Evolutionary conservation across 2,329 filamentous ascomycete genomes (phyloP).

Genomic region (Pseudogymnoascus sp.): DNA sequence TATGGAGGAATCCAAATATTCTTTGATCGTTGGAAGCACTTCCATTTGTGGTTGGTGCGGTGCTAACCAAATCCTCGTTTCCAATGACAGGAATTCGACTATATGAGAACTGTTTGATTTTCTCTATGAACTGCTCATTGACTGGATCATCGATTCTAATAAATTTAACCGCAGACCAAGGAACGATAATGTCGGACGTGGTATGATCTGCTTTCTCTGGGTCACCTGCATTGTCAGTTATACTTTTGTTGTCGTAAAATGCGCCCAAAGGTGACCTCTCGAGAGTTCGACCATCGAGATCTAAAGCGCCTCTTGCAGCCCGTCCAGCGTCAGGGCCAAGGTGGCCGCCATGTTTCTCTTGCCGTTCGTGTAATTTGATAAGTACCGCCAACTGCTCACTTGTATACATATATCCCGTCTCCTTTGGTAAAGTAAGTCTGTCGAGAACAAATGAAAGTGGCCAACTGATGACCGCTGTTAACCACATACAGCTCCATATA

Average conservation of each 20-base stretch:
- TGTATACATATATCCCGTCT: constrained; percentile 17
- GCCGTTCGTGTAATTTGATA: constrained; percentile 22
- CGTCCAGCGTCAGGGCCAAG: constrained; percentile 20
- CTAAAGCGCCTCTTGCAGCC: constrained; percentile 23
- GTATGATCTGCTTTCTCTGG: constrained; percentile 9
- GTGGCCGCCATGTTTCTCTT: constrained; percentile 20
- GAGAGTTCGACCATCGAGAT: constrained; percentile 20
- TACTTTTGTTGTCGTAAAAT: not conserved
- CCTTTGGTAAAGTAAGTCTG: constrained; percentile 8
- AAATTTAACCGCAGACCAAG: constrained; percentile 22
- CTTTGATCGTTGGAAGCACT: constrained; percentile 14
- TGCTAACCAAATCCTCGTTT: not conserved
- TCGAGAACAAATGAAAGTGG: constrained; percentile 23
- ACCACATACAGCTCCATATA: constrained; percentile 24
- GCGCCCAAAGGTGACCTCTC: not conserved
- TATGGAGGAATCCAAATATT: constrained; percentile 24
- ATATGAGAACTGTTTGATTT: constrained; percentile 23
- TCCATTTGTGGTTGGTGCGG: not conserved
- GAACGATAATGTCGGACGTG: constrained; percentile 18
- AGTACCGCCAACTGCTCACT: constrained; percentile 20
- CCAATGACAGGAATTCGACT: constrained; percentile 26
- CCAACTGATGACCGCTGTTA: constrained; percentile 21
- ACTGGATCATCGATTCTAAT: constrained; percentile 22
- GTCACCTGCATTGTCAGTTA: not conserved
- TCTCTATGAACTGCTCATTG: constrained; percentile 21